Evolutionary conservation across 129 eudicot genomes (phyloP).

Genomic region (Helichrysum umbraculigerum): DNA sequence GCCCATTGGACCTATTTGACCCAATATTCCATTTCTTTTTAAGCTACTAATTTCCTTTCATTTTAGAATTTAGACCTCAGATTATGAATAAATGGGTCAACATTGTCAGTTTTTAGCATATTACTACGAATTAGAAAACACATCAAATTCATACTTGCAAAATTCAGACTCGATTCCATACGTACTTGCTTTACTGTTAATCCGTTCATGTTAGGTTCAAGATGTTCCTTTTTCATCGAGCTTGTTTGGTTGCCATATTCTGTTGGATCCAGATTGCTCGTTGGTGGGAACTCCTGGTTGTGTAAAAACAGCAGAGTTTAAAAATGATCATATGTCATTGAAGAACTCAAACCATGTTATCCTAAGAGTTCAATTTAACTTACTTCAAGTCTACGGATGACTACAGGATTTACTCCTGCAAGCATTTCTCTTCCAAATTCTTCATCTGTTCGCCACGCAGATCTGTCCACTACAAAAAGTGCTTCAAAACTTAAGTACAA

Average conservation of each 20-base stretch:
- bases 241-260: conserved; percentile 78
- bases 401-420: conserved; percentile 61
- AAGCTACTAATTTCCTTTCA: too few species aligned
- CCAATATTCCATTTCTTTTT: too few species aligned
- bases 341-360: neutral
- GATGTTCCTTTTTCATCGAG: conserved; percentile 53
- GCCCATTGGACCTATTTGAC: too few species aligned
- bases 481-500: neutral
- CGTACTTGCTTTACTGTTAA: conserved; percentile 58
- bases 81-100: neutral
- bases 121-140: neutral
- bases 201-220: conserved; percentile 71
- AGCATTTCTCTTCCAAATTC: conserved; percentile 68
- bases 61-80: neutral
- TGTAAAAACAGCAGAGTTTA: neutral
- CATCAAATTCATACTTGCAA: too few species aligned
- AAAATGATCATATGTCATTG: neutral
- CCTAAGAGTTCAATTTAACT: neutral
- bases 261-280: conserved; percentile 63
- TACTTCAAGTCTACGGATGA: conserved; percentile 50
- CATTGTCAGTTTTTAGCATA: neutral
- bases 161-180: neutral
- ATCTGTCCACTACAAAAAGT: conserved; percentile 31
- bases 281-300: conserved; percentile 81
- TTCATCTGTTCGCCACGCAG: conserved; percentile 58